These are phyloP conservation scores for Cercophora scortea DNA, from an alignment of 495 filamentous ascomycete species.

Conservation along the genomic window DNA sequence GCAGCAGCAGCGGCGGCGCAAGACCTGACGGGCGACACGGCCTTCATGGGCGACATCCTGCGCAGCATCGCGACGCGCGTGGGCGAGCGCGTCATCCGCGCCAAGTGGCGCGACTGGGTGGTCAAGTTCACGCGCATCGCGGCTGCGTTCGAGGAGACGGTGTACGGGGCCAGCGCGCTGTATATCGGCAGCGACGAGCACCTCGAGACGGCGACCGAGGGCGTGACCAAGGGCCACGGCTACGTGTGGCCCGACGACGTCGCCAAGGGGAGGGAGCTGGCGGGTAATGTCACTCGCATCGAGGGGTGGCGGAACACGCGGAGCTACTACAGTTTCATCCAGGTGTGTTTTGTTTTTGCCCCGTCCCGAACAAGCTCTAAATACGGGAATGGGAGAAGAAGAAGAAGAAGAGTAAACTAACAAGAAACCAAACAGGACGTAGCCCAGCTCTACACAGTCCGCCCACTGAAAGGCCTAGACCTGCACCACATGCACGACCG, in stretches of 20 bases:
- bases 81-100: conserved; percentile 81
- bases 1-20: conserved; percentile 7
- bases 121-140: conserved; percentile 84
- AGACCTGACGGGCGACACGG: conserved; percentile 79
- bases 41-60: conserved; percentile 82
- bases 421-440: conserved; percentile 43
- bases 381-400: no score
- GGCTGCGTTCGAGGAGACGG: conserved; percentile 88
- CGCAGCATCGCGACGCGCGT: conserved; percentile 76
- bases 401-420: not conserved
- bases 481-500: conserved; percentile 89
- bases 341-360: conserved; percentile 39
- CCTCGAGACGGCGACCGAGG: conserved; percentile 41
- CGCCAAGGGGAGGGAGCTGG: conserved; percentile 74
- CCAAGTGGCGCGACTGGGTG: conserved; percentile 87
- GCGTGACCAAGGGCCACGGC: conserved; percentile 64
- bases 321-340: conserved; percentile 91
- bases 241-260: conserved; percentile 88
- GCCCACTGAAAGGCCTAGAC: conserved; percentile 77
- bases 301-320: conserved; percentile 94
- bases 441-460: conserved; percentile 52
- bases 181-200: conserved; percentile 73
- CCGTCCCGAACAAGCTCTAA: no score
- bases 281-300: conserved; percentile 82
- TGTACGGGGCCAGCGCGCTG: conserved; percentile 86